Evolutionary conservation across 495 filamentous ascomycete species (phyloP), one percentile per base, ranked within the genome.

Genomic region (Aspergillus mulundensis): DNA sequence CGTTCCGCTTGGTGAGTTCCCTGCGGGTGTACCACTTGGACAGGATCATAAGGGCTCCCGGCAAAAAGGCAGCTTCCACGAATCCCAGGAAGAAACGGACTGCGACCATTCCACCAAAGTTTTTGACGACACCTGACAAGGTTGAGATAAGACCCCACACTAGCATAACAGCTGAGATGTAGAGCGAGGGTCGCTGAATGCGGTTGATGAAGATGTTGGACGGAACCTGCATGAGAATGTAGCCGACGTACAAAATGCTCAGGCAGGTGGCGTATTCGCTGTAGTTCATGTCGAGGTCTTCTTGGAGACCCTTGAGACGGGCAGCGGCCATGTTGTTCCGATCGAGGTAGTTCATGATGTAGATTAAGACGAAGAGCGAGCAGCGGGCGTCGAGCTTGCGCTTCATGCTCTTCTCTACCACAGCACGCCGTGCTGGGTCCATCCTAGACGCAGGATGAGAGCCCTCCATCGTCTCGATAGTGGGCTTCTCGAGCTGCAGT

Each of bases 131-230:
- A 34, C 83, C 83, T 1, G 86, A 87, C 0, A 73, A 71, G 0
- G 81, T 82, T 0, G 84, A 87, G 51, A 90, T 85, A n/a, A 84
- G 69, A n/a, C 86, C 86, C 87, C 87, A 90, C 3, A 85, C 54
- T 19, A 86, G 69, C 84, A 88, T 89, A 28, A 80, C 78, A 34
- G 67, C 64, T 1, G 84, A 84, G 6, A 91, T 76, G 61, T 89
- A 90, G 16, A 87, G 55, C 4, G 79, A 81, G 3, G 87, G 87
- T 54, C 76, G 75, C 28, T 71, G 73, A 44, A 79, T 69, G 50
- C 74, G 77, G 58, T 77, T 79, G 12, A 81, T 57, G 43, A 78
- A 65, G 53, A 81, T 50, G 58, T 75, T 78, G 14, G 70, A 74
- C 1, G 71, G 74, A 25, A 76, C 63, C 34, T 50, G 48, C 48